These are phyloP conservation scores for Aspergillus sclerotialis DNA, from an alignment of 2,329 filamentous ascomycete species.

Conservation along the genomic window DNA sequence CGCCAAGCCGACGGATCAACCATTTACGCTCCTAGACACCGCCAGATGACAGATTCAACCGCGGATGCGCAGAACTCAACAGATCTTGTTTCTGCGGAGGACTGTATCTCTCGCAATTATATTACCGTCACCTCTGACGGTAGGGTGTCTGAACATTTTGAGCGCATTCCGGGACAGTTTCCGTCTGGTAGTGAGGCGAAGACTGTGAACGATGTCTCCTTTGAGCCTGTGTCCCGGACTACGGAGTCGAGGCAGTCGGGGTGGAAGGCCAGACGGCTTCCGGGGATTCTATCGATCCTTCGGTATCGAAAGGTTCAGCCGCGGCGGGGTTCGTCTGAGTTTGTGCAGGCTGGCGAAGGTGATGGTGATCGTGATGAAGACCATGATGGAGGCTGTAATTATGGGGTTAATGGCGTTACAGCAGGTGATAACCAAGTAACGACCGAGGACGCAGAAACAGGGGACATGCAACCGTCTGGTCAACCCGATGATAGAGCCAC, in stretches of 20 bases:
- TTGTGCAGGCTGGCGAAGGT: background rate
- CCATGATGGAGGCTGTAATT: background rate
- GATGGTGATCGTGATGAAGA: no score
- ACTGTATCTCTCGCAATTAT: no score
- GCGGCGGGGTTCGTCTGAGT: slow-evolving; percentile 1
- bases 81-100: no score
- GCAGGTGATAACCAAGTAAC: background rate
- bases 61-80: background rate
- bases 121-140: background rate
- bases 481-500: slow-evolving; percentile 1
- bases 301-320: slow-evolving; percentile 9
- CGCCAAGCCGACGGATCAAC: background rate
- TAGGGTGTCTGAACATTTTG: background rate
- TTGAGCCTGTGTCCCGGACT: background rate
- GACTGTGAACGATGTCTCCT: background rate
- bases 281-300: slow-evolving; percentile 12
- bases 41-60: background rate
- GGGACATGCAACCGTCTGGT: background rate
- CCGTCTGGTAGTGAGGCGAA: background rate
- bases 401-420: background rate
- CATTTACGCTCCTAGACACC: background rate
- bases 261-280: slow-evolving; percentile 9
- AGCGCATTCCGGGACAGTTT: background rate
- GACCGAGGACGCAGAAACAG: background rate
- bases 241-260: slow-evolving; percentile 4